Base-by-base conservation (phyloP, 139 green algal genomes). In the Picochlorum sp. region DNA sequence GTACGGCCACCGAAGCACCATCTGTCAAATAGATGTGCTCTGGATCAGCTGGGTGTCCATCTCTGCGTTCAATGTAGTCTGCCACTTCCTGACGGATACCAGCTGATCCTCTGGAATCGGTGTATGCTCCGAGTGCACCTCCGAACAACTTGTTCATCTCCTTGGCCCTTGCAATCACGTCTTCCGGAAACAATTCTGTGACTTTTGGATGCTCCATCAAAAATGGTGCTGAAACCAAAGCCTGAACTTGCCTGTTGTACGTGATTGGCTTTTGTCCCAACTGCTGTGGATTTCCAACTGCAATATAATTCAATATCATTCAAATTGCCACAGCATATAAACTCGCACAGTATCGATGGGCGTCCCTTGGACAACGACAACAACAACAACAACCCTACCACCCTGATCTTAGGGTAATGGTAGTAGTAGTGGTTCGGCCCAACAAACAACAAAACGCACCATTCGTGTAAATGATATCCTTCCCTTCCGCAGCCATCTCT, bases 391-490 rank as follows among this genome's bases (percentile, higher is more conserved):
- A 41, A 41, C 34, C 34, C 34, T 41, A 41, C 34, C 34, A 41
- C 34, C 34, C 34, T 13, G 34, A 41, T 41, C 34, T 41, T 41
- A 41, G 34, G 34, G 34, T 41, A 41, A 41, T 59, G 13, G 20
- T 18, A 15, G 23, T 24, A 58, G 16, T 38, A 34, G 15, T 37
- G 51, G n/a, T 59, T 20, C 23, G 26, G 7, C 9, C 23, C 51
- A 23, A 62, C 24, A 21, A 7, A 23, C 28, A 23, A 21, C 47
- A 24, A 59, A 7, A 65, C 73, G 2, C 44, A 90, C 86, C 85
- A 60, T 97, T 97, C 14, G 91, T 97, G 82, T 95, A 95, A 61
- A 95, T 96, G 41, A 97, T 92, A 45, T 96, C 84, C 69, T 85
- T 87, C 47, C 91, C 89, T 51, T 83, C 61, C 32, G 80, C 74